Evolutionary conservation across 805 yeast genomes (phyloP).

Genomic region (Vanderwaltozyma polyspora): DNA sequence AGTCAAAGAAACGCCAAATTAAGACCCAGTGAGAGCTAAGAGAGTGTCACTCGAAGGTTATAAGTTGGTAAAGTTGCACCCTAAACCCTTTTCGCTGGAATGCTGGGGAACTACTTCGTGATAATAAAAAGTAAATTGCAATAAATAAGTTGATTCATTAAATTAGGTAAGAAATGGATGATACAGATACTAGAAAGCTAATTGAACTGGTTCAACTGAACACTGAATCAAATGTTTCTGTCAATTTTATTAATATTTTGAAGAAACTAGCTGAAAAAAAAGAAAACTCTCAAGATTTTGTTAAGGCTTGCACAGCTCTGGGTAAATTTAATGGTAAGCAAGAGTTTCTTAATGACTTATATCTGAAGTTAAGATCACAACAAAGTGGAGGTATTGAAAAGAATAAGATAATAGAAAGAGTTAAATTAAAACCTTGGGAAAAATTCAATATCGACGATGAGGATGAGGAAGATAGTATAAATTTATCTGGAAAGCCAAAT

Average conservation of each 20-base stretch:
- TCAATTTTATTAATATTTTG: constrained; percentile 13
- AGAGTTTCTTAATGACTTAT: constrained; percentile 3
- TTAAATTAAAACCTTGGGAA: too few species aligned
- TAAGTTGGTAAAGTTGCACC: too few species aligned
- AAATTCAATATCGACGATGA: neutral
- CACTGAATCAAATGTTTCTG: constrained; percentile 14
- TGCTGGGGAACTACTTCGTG: too few species aligned
- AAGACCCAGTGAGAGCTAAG: too few species aligned
- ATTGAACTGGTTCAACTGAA: constrained; percentile 11
- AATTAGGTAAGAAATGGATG: too few species aligned
- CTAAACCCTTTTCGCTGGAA: too few species aligned
- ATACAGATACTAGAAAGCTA: neutral
- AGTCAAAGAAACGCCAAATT: too few species aligned
- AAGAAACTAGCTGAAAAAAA: constrained; percentile 11
- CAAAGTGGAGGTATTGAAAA: too few species aligned
- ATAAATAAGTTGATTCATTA: too few species aligned
- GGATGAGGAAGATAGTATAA: neutral
- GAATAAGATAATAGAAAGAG: neutral
- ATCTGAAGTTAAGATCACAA: neutral
- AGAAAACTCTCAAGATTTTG: constrained; percentile 7
- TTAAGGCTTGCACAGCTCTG: constrained; percentile 16
- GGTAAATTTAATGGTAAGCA: constrained; percentile 18
- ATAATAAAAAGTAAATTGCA: too few species aligned
- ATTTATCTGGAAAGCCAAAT: neutral
- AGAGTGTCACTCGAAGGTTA: too few species aligned